phyloP scores from a whole-genome alignment of 805 yeast species.

The Pichia ethanolica region DNA sequence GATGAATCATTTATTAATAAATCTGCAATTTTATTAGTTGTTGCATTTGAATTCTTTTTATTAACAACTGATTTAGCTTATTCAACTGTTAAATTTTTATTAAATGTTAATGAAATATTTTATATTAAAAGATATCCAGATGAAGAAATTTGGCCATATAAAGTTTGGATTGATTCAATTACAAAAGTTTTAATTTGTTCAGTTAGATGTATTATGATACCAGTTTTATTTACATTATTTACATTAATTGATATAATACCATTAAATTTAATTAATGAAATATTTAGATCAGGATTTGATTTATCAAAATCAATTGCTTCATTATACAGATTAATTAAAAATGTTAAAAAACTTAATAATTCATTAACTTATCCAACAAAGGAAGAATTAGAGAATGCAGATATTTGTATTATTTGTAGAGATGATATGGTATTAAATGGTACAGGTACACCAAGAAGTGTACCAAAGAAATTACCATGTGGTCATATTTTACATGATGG shows the following conservation, averaged over 20 bases:
- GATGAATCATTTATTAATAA: conserved; percentile 44
- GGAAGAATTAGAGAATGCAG: conserved; percentile 53
- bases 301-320: conserved; percentile 30
- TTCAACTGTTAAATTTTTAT: conserved; percentile 36
- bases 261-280: conserved; percentile 25
- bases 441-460: conserved; percentile 29
- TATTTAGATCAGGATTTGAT: conserved; percentile 22
- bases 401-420: conserved; percentile 82
- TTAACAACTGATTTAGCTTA: conserved; percentile 47
- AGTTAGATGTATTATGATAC: conserved; percentile 3
- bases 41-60: conserved; percentile 72
- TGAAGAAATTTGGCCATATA: conserved; percentile 72
- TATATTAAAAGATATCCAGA: conserved; percentile 36
- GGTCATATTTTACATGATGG: conserved; percentile 86
- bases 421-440: conserved; percentile 67
- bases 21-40: conserved; percentile 53
- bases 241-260: conserved; percentile 34
- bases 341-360: conserved; percentile 54
- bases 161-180: conserved; percentile 49
- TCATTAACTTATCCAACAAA: conserved; percentile 56
- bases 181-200: conserved; percentile 41
- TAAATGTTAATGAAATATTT: conserved; percentile 51
- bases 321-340: conserved; percentile 34
- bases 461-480: conserved; percentile 74
- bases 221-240: conserved; percentile 38